Percentiles rank a stretch among this genome's conserved stretches.
Evolutionary conservation across 2,329 filamentous ascomycete species (phyloP).

Genomic region (Cladosporium cucumerinum): DNA sequence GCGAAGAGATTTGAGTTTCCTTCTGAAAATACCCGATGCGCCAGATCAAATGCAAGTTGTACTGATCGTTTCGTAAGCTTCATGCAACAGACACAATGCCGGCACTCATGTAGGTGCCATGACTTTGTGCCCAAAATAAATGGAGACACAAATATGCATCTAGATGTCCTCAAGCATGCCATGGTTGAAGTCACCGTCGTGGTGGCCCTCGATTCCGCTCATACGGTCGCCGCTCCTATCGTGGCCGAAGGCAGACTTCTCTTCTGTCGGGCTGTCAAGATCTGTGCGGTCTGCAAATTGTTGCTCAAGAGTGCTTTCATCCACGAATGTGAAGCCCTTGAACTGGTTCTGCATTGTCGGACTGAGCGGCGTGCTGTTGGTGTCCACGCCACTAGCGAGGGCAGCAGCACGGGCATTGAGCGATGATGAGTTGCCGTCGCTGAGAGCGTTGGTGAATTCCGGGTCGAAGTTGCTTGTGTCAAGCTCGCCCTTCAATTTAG

Average conservation of each 20-base stretch:
- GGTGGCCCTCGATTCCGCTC: conserved; percentile 48
- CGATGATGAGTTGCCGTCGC: conserved; percentile 76
- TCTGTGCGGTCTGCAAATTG: conserved; percentile 56
- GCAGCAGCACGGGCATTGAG: conserved; percentile 88
- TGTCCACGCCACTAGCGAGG: conserved; percentile 73
- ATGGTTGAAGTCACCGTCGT: conserved; percentile 47
- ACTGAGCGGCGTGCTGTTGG: conserved; percentile 85
- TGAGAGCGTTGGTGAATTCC: conserved; percentile 93
- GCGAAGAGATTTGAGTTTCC: not conserved
- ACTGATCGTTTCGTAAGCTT: conserved; percentile 12
- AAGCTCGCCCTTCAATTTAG: conserved; percentile 90
- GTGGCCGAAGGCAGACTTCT: conserved; percentile 16
- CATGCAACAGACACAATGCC: conserved; percentile 3
- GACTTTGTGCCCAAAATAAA: not conserved
- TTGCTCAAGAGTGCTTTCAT: conserved; percentile 90
- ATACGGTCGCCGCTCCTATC: conserved; percentile 46
- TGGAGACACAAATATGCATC: not conserved
- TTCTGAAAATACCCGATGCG: conserved; percentile 3
- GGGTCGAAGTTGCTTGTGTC: conserved; percentile 98
- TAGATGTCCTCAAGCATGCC: conserved; percentile 40
- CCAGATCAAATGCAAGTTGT: conserved; percentile 9
- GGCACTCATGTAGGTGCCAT: not conserved
- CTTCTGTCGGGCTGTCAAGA: conserved; percentile 24
- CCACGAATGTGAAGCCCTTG: conserved; percentile 98
- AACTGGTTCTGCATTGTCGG: conserved; percentile 98